These are phyloP conservation scores for Echria macrotheca DNA, from an alignment of 495 filamentous ascomycete species.

Conservation along the genomic window DNA sequence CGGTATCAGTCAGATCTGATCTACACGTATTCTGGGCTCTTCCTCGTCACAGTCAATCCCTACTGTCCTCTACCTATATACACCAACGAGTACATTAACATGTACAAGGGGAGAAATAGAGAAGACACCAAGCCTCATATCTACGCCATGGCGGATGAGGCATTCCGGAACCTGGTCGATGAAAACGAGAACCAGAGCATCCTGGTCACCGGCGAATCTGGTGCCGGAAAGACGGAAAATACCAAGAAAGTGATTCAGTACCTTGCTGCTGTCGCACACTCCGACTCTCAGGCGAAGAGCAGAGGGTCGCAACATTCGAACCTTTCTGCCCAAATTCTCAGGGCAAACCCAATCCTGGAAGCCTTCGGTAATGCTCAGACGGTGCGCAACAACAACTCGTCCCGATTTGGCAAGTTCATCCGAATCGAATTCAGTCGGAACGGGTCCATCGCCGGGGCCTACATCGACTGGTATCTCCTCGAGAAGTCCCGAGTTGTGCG, in stretches of 20 bases:
- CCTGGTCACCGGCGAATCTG: conserved; percentile 95
- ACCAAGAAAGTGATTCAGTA: conserved; percentile 99
- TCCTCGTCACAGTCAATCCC: conserved; percentile 95
- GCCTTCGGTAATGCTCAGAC: conserved; percentile 98
- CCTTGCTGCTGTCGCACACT: conserved; percentile 85
- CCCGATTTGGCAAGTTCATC: conserved; percentile 98
- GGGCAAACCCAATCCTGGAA: conserved; percentile 97
- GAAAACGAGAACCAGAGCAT: conserved; percentile 97
- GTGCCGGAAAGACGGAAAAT: conserved; percentile 98
- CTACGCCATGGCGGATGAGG: conserved; percentile 96
- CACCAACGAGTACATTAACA: conserved; percentile 91
- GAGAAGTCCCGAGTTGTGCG: conserved; percentile 96
- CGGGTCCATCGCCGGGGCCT: conserved; percentile 91
- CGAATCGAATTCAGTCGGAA: conserved; percentile 88
- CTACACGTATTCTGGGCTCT: conserved; percentile 97
- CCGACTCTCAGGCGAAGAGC: conserved; percentile 62
- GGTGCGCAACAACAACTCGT: conserved; percentile 97
- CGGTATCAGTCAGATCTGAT: conserved; percentile 94
- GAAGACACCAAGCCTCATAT: conserved; percentile 98
- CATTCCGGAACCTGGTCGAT: conserved; percentile 91
- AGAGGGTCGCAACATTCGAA: conserved; percentile 68
- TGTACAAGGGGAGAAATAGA: conserved; percentile 84
- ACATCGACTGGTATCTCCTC: conserved; percentile 96
- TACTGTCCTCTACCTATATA: conserved; percentile 95
- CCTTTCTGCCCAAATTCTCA: conserved; percentile 92